These are phyloP conservation scores for Fraxinus anomala DNA, from an alignment of 257 asterid species.

Conservation along the genomic window DNA sequence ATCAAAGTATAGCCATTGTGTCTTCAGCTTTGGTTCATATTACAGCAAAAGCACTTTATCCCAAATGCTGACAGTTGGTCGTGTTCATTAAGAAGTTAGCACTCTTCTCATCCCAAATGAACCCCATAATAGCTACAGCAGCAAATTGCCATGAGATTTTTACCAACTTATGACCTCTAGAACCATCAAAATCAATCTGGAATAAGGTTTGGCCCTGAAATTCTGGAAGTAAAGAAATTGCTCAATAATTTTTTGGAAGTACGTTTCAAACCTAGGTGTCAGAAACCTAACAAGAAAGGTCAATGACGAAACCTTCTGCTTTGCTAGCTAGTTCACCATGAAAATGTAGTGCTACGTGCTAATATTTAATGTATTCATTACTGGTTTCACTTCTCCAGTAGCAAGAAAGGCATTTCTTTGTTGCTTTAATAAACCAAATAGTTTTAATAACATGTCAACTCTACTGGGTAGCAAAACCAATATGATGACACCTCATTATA, in stretches of 20 bases:
- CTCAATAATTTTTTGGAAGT: not conserved
- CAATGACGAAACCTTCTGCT: not conserved
- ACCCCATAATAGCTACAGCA: not conserved
- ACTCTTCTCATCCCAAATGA: not conserved
- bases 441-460: not conserved
- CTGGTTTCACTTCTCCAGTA: not conserved
- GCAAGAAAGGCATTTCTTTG: not conserved
- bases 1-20: not conserved
- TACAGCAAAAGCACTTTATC: not conserved
- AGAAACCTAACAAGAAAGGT: not conserved
- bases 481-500: not conserved
- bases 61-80: not conserved
- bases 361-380: not conserved
- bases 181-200: not conserved
- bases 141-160: not conserved
- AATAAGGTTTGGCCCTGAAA: not conserved
- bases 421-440: not conserved
- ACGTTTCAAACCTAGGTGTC: not conserved
- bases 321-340: not conserved
- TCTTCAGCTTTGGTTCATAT: not conserved
- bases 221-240: not conserved
- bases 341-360: not conserved
- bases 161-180: not conserved
- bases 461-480: not conserved
- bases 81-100: not conserved